Evolutionary conservation across 352 stramenopile genomes (phyloP).

Genomic region (Phytophthora foliorum): DNA sequence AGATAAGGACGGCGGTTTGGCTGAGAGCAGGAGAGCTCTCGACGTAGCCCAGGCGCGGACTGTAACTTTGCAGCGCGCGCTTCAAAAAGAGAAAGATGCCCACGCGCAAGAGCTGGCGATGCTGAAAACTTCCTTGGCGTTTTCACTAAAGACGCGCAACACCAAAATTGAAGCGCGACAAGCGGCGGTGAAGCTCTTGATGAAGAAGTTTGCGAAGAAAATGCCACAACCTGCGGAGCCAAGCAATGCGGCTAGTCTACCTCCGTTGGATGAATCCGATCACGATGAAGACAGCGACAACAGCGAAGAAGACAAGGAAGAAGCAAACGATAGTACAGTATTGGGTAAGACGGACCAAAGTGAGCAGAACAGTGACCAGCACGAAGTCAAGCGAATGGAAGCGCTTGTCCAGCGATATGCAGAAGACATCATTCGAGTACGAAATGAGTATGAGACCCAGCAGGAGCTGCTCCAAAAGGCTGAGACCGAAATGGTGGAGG

Average conservation of each 20-base stretch:
- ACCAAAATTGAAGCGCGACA: conserved; percentile 70
- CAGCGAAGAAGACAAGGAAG: conserved; percentile 5
- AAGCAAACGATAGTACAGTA: neutral
- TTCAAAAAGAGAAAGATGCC: conserved; percentile 55
- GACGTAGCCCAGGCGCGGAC: conserved; percentile 48
- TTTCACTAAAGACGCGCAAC: conserved; percentile 57
- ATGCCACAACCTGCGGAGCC: neutral
- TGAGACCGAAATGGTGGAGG: conserved; percentile 47
- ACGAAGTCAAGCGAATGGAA: conserved; percentile 61
- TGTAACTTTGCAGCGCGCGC: conserved; percentile 41
- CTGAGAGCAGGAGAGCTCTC: conserved; percentile 43
- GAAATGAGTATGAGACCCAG: conserved; percentile 63
- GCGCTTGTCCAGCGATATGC: conserved; percentile 58
- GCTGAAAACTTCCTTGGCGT: conserved; percentile 53
- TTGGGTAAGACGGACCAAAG: neutral
- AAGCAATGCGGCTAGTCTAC: neutral
- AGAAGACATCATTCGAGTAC: conserved; percentile 60
- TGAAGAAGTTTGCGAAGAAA: conserved; percentile 48
- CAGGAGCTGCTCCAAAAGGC: conserved; percentile 51
- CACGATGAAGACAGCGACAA: conserved; percentile 11
- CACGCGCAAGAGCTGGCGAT: conserved; percentile 50
- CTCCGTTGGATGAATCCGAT: conserved; percentile 13
- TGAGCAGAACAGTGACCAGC: conserved; percentile 15
- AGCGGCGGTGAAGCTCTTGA: conserved; percentile 51
- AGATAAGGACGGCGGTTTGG: conserved; percentile 54